These are phyloP conservation scores for Trametes sp. DNA, from an alignment of 1,284 basidiomycete species.

Conservation along the genomic window DNA sequence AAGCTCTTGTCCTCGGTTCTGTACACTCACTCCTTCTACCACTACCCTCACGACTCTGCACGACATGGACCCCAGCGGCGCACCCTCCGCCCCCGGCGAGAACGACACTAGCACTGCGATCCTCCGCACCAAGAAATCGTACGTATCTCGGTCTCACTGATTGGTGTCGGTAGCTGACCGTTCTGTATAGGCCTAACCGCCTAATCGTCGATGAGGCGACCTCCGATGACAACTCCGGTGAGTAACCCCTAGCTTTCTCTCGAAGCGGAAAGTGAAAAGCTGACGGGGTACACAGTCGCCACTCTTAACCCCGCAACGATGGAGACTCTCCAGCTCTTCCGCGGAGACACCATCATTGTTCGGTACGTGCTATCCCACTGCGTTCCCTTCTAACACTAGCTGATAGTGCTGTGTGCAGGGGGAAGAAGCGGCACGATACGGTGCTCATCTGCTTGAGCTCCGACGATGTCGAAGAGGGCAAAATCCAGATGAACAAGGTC, in stretches of 20 bases:
- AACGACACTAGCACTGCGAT: constrained; percentile 95
- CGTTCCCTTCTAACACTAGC: neutral
- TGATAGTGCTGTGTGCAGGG: constrained; percentile 53
- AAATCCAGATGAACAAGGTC: constrained; percentile 99
- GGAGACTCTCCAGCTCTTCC: constrained; percentile 94
- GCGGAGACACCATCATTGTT: constrained; percentile 93
- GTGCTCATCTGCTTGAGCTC: constrained; percentile 96
- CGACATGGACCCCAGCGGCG: constrained; percentile 73
- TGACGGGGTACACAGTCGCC: constrained; percentile 65
- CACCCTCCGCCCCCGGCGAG: constrained; percentile 74
- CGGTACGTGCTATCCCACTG: constrained; percentile 57
- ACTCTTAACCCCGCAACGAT: constrained; percentile 96
- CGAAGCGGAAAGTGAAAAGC: neutral
- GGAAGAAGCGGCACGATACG: constrained; percentile 95
- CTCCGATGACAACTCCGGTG: constrained; percentile 92
- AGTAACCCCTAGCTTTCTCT: constrained; percentile 31
- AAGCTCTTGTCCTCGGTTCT: constrained; percentile 33
- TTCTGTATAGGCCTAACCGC: constrained; percentile 81
- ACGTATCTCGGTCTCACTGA: constrained; percentile 46
- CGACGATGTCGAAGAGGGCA: constrained; percentile 97
- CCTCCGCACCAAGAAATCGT: constrained; percentile 96
- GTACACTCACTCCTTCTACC: constrained; percentile 34
- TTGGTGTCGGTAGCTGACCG: constrained; percentile 21
- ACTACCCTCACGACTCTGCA: constrained; percentile 20
- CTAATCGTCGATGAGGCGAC: constrained; percentile 93